Percentiles rank a stretch among this genome's conserved stretches.
Evolutionary conservation across 108 stramenopile species (phyloP).

Genomic region (Aureococcus anophagefferens): DNA sequence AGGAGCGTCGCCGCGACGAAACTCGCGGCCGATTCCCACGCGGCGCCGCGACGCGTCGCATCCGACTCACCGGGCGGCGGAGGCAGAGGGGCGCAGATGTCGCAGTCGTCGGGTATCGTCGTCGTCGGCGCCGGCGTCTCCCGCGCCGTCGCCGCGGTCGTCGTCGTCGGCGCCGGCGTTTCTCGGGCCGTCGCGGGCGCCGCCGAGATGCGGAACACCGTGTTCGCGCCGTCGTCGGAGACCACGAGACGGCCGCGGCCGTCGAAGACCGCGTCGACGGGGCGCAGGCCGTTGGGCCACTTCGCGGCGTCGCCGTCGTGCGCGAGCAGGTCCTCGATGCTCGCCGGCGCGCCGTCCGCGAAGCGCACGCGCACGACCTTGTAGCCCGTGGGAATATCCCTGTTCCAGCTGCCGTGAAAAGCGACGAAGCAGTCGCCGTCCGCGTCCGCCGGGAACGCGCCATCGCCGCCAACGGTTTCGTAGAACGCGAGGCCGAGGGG

Average conservation of each 20-base stretch:
- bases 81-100: no score
- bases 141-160: no score
- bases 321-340: conserved; percentile 46
- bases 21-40: no score
- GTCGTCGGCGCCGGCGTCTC: no score
- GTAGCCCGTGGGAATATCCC: conserved; percentile 61
- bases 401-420: conserved; percentile 65
- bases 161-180: no score
- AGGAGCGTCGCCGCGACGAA: no score
- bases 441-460: no score
- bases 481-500: conserved; percentile 66
- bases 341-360: conserved; percentile 31
- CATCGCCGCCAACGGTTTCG: conserved; percentile 10
- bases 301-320: conserved; percentile 40
- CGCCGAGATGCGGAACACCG: no score
- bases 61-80: no score
- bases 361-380: conserved; percentile 57
- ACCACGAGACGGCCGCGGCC: conserved; percentile 54
- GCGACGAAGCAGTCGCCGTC: conserved; percentile 62
- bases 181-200: no score
- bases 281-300: conserved; percentile 52
- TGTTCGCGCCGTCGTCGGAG: conserved; percentile 43
- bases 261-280: conserved; percentile 65
- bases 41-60: no score
- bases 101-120: no score